These are phyloP conservation scores for Nitzschia inconspicua DNA, from an alignment of 108 stramenopile genomes.

Conservation along the genomic window DNA sequence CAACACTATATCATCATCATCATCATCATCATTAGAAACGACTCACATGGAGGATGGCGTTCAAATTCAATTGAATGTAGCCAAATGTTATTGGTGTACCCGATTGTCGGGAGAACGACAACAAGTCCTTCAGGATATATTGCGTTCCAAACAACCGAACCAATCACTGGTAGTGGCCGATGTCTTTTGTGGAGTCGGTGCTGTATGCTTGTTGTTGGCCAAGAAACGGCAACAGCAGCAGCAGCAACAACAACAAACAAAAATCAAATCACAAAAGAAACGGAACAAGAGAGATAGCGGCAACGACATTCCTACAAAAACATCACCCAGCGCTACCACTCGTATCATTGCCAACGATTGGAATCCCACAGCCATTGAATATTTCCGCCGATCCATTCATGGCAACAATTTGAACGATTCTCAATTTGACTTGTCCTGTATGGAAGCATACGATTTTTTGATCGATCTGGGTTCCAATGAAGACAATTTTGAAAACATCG, in stretches of 20 bases:
- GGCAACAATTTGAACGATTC: conserved; percentile 19
- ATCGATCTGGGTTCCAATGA: conserved; percentile 48
- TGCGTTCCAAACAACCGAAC: neutral
- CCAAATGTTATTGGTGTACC: conserved; percentile 95
- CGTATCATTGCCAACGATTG: conserved; percentile 89
- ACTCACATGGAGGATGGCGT: conserved; percentile 79
- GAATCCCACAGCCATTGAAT: conserved; percentile 74
- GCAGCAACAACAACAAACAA: conserved; percentile 20
- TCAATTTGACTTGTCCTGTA: conserved; percentile 38
- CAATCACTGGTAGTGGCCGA: conserved; percentile 69
- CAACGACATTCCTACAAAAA: too few species aligned
- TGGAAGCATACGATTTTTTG: conserved; percentile 81
- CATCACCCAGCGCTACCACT: neutral
- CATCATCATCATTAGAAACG: conserved; percentile 34
- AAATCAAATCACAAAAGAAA: neutral
- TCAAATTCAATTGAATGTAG: conserved; percentile 81
- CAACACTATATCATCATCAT: neutral
- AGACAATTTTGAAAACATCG: neutral
- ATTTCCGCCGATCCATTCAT: conserved; percentile 14
- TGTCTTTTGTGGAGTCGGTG: conserved; percentile 95
- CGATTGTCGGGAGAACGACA: conserved; percentile 86
- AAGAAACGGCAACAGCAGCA: conserved; percentile 29
- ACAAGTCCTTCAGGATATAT: conserved; percentile 60
- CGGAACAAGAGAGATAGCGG: too few species aligned
- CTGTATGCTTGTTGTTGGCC: conserved; percentile 82